Evolutionary conservation across 73 alveolate genomes (phyloP), one percentile per base, ranked within the genome.

Genomic region (Paramecium sonneborni): DNA sequence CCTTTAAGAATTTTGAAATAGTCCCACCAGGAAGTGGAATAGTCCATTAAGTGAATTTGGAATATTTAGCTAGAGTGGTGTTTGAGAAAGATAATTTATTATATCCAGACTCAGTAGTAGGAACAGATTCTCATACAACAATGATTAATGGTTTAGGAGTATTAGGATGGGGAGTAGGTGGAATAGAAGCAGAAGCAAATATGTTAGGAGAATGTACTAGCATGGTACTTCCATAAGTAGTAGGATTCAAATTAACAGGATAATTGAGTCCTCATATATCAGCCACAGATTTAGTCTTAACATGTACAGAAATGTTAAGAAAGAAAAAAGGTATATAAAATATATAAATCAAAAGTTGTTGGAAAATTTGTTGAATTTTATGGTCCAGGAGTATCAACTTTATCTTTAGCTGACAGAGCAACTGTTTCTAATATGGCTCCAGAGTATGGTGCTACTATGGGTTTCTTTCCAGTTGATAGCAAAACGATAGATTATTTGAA

Each of bases 21-120:
- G 98, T 96, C 28, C 99, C 99, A 23, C 99, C 99, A 39, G 99
- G 99, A 24, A 88, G 96, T 85, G 99, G 99, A 39, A 96, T 96
- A 52, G 99, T 96, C 41, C 99, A 96, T 92, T 96, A 96, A 68
- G 99, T 96, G 82, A 96, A 96, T 84, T 93, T 96, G 23, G 99
- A 96, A 88, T 96, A 96, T 85, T 86, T 96, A 74, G 99, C 98
- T 6, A 92, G 98, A 84, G 99, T 95, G 21, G 99, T 96, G 34
- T 95, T 95, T 87, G 74, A 92, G 48, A 56, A 85, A 46, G 93
- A 95, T 26, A 96, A 95, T 0, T 57, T 94, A 37, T 70, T 95
- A 8, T 97, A 96, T 85, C 99, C 98, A 38, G 99, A 96, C 82
- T 95, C 98, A 62, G 97, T 96, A 2, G 99, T 96, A 9, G 99